Evolutionary conservation across 169 alveolate species (phyloP).

Genomic region (Plasmodium berghei): DNA sequence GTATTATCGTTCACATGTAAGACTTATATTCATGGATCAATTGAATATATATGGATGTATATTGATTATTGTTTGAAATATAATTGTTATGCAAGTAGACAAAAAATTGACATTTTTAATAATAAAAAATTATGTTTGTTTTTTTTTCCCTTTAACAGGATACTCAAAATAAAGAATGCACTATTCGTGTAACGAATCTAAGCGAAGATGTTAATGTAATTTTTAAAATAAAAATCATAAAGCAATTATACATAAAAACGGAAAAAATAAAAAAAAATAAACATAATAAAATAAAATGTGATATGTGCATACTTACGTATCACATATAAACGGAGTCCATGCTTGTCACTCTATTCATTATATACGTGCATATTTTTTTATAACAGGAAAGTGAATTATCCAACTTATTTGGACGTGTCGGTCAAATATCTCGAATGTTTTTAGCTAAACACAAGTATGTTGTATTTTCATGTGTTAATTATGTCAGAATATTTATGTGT

Average conservation of each 20-base stretch:
- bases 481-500: not conserved
- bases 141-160: constrained; percentile 62
- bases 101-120: no score
- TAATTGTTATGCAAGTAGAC: no score
- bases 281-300: not conserved
- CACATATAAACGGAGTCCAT: no score
- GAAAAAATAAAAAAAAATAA: not conserved
- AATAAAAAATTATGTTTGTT: no score
- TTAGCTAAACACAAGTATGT: constrained; percentile 90
- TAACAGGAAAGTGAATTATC: constrained; percentile 88
- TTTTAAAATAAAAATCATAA: constrained; percentile 1
- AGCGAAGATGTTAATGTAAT: constrained; percentile 88
- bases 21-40: not conserved
- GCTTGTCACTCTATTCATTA: no score
- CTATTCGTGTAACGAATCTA: constrained; percentile 91
- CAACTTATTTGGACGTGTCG: constrained; percentile 89
- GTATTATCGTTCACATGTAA: constrained; percentile 72
- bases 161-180: constrained; percentile 88
- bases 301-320: not conserved
- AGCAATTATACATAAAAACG: not conserved
- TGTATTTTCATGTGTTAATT: not conserved
- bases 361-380: constrained; percentile 1
- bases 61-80: no score
- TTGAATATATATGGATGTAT: no score
- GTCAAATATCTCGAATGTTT: constrained; percentile 89